Evolutionary conservation across 2,329 filamentous ascomycete genomes (phyloP), one percentile per base, ranked within the genome.

Genomic region (Phyllachora maydis): DNA sequence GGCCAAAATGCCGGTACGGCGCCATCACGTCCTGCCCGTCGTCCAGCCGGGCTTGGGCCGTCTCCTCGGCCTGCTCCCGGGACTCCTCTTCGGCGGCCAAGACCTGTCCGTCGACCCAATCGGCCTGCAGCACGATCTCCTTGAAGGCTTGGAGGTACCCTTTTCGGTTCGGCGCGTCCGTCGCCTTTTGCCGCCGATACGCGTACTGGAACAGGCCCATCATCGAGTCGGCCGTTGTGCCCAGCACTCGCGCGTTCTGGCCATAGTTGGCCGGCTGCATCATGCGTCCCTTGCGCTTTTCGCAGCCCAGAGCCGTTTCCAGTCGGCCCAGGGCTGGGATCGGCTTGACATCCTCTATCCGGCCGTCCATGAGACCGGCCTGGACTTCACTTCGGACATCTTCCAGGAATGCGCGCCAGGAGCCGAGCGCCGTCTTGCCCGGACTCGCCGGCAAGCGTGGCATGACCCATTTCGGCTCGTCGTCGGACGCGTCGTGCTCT

Each of bases 351-450:
- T n/a, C n/a, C n/a, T n/a, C n/a, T n/a, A n/a, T n/a, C n/a, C n/a
- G n/a, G n/a, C n/a, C n/a, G n/a, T n/a, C n/a, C n/a, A n/a, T n/a
- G n/a, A n/a, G n/a, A n/a, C n/a, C 22, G 16, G 34, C 41, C 34
- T 61, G 53, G 2, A 59, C 41, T 31, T 63, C 58, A 18, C 46
- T 47, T 26, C 54, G 47, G 14, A 59, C 44, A 30, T 63, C 56
- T 27, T 63, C 56, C 27, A 56, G 43, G 23, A 52, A 62, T 2
- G 52, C 53, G 16, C 58, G 50, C 26, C 47, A 46, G 1, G 51
- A 55, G 3, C 42, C 44, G 6, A 51, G 23, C 40, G 36, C 14
- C 35, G 52, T 31, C 35, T 37, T 21, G 46, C 32, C 11, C 37
- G 43, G 31, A 46, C 49, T 23, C 30, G 41, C 46, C 40, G 35